phyloP scores from a whole-genome alignment of 2,329 filamentous ascomycete species.

The Dactylellina leptospora region DNA sequence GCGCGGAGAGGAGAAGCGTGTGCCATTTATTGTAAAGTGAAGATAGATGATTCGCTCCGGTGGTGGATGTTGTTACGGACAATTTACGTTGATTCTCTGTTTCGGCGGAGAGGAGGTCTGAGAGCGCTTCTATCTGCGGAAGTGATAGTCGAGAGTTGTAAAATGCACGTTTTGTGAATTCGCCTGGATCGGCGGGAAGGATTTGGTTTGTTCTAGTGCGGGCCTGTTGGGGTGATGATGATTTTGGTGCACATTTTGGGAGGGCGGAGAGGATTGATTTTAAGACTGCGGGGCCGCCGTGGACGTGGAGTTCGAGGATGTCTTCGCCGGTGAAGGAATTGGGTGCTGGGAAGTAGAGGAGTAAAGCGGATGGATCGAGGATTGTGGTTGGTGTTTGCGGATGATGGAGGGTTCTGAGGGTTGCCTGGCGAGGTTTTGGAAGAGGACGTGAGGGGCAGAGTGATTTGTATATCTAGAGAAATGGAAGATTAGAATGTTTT shows the following conservation, averaged over 20 bases:
- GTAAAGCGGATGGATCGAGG: constrained; percentile 79
- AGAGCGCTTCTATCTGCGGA: constrained; percentile 77
- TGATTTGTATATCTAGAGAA: constrained; percentile 69
- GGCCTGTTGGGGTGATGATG: not conserved
- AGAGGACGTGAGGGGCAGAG: constrained; percentile 68
- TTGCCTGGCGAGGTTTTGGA: constrained; percentile 72
- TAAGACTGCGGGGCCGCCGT: constrained; percentile 87
- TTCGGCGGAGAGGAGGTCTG: constrained; percentile 72
- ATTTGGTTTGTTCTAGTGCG: constrained; percentile 61
- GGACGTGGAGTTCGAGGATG: constrained; percentile 90
- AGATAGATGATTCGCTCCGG: constrained; percentile 72
- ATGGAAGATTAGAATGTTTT: not conserved
- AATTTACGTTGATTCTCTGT: constrained; percentile 93
- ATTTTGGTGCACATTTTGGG: constrained; percentile 65
- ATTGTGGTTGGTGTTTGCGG: constrained; percentile 63
- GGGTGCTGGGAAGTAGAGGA: constrained; percentile 83
- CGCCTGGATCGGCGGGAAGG: constrained; percentile 90
- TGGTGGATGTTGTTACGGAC: constrained; percentile 69
- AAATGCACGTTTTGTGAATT: constrained; percentile 94
- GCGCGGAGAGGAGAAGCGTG: constrained; percentile 75
- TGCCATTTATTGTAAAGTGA: constrained; percentile 85
- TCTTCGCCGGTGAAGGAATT: constrained; percentile 91
- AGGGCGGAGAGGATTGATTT: constrained; percentile 85
- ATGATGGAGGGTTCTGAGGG: constrained; percentile 77
- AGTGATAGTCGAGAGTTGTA: constrained; percentile 84